Conservation (phyloP, 139 green algal species). For the Ettlia oleoabundans region DNA sequence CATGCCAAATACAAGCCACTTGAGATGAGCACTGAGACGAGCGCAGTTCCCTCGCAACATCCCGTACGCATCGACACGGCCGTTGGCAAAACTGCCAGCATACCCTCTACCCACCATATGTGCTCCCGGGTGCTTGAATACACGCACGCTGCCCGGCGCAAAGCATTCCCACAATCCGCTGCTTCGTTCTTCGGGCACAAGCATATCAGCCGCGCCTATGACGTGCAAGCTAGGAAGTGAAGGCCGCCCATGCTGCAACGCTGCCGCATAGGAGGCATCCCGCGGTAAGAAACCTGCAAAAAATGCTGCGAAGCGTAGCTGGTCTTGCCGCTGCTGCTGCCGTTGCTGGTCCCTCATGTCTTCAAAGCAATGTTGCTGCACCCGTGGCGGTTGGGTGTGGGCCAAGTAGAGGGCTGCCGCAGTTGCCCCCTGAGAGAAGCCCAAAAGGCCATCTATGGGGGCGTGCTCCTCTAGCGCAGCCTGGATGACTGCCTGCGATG, state of each 20-base stretch:
- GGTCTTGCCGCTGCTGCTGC: constrained; percentile 20
- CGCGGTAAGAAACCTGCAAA: constrained; percentile 61
- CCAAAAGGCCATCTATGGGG: constrained; percentile 54
- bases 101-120: constrained; percentile 62
- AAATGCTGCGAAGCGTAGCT: constrained; percentile 25
- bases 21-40: no score
- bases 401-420: constrained; percentile 61
- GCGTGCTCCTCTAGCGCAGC: constrained; percentile 39
- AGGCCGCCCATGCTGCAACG: constrained; percentile 17
- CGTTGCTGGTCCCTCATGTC: neutral
- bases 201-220: constrained; percentile 43
- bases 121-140: constrained; percentile 44
- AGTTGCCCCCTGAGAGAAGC: constrained; percentile 70
- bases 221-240: constrained; percentile 50
- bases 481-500: constrained; percentile 25
- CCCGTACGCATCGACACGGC: neutral
- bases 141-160: neutral
- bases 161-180: constrained; percentile 46
- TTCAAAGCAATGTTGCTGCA: neutral
- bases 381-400: neutral
- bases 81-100: constrained; percentile 47
- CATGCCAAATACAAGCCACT: no score
- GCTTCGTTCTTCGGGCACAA: constrained; percentile 56
- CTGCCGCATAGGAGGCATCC: constrained; percentile 46
- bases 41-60: neutral